A percentile compares a stretch with the other conserved stretches of the same genome.
phyloP scores from a whole-genome alignment of 495 filamentous ascomycete genomes.

The Podospora didyma region DNA sequence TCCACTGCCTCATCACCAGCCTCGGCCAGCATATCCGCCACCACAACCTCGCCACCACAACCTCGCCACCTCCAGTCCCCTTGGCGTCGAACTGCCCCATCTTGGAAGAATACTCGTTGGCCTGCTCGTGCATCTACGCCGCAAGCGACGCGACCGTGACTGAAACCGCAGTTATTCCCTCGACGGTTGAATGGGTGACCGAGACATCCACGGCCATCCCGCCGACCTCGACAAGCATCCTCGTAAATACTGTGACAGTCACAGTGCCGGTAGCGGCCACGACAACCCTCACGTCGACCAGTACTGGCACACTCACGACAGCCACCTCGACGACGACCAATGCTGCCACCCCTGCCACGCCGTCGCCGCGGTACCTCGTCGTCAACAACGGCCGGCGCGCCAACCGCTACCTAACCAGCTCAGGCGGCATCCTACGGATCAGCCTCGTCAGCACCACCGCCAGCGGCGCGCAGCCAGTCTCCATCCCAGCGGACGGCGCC shows the following conservation, averaged over 20 bases:
- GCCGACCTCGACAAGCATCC: neutral
- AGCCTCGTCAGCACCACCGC: neutral
- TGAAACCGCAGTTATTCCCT: neutral
- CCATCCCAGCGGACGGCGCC: neutral
- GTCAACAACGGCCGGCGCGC: neutral
- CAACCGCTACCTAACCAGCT: neutral
- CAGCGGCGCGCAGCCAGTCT: neutral
- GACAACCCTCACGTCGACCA: constrained; percentile 1
- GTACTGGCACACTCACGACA: neutral
- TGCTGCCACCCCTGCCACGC: neutral
- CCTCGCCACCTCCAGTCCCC: too few species aligned
- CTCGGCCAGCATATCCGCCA: too few species aligned
- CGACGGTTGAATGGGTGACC: neutral
- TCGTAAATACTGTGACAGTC: neutral
- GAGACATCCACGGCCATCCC: neutral
- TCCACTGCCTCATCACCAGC: too few species aligned
- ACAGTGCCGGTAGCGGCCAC: neutral
- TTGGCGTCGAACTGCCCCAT: too few species aligned
- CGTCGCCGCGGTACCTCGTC: neutral
- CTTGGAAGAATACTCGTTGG: too few species aligned
- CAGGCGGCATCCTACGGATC: neutral
- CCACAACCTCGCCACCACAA: too few species aligned
- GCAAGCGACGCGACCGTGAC: constrained; percentile 1
- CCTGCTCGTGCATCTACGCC: too few species aligned
- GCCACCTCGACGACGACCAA: neutral